Evolutionary conservation across 1,284 basidiomycete species (phyloP).

Genomic region (Ganoderma leucocontextum): DNA sequence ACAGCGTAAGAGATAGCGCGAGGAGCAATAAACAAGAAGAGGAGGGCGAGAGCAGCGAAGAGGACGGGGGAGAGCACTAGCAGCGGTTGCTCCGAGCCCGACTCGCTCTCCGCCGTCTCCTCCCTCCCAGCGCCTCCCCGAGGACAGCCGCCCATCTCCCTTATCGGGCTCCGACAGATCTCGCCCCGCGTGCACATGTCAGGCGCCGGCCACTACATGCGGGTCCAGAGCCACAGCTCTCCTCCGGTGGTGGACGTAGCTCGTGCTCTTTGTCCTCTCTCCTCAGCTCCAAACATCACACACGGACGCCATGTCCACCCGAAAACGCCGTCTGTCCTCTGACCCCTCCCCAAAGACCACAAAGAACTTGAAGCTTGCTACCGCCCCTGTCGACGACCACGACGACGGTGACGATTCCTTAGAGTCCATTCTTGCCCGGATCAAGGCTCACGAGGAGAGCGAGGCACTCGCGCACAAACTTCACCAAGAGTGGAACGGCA

Average conservation of each 20-base stretch:
- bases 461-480: conserved; percentile 49
- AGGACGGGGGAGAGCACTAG: conserved; percentile 11
- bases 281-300: background rate
- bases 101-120: conserved; percentile 9
- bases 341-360: conserved; percentile 14
- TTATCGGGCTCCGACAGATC: conserved; percentile 24
- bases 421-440: conserved; percentile 49
- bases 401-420: conserved; percentile 51
- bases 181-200: background rate
- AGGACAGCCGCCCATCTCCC: conserved; percentile 13
- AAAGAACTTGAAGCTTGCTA: conserved; percentile 26
- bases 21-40: conserved; percentile 34
- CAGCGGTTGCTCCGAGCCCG: conserved; percentile 1
- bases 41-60: conserved; percentile 17
- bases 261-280: background rate
- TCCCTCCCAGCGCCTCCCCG: conserved; percentile 13
- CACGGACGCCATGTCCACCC: conserved; percentile 23
- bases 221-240: background rate
- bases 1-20: conserved; percentile 30
- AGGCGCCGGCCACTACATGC: background rate
- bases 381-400: conserved; percentile 20
- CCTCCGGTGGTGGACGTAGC: background rate
- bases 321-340: conserved; percentile 30
- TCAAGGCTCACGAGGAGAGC: conserved; percentile 53
- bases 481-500: conserved; percentile 42